Base-by-base conservation (phyloP, 2,329 filamentous ascomycete species). In the Aspergillus sp. region DNA sequence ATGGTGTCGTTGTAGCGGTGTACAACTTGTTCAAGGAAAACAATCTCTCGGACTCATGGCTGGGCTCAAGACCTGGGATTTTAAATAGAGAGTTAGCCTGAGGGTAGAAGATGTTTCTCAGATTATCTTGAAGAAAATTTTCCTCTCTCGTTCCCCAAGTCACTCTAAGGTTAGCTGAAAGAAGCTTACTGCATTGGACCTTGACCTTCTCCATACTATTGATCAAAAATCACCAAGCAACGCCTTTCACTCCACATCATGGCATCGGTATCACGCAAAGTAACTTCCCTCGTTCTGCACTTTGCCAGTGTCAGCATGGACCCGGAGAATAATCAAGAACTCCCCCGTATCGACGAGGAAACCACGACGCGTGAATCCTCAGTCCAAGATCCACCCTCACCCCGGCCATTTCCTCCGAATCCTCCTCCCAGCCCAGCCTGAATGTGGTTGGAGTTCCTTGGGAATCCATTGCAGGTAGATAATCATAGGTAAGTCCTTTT, bases 361-460 rank as follows among this genome's bases (percentile, higher is more conserved):
- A 48, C 49, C 43, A 41, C 48, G 13, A 44, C 50, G 32, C 32
- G 38, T 34, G 32, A 54, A 13, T 53, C 44, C 39, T 64, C 61
- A 2, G 62, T 63, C 12, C 59, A 66, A 50, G 64, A 66, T 52
- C 68, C 70, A 24, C 65, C 68, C 34, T 71, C 70, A 32, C 69
- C 70, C 7, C 61, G 68, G 15, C 74, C 74, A 41, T 71, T 68
- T 20, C 74, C 74, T 48, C 71, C 73, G 17, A 74, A 76, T 56
- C 74, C 74, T 20, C 74, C 74, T 39, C 74, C 74, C 43, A 76
- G 74, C 56, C 74, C 74, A 43, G 74, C 68, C 43, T 74, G 54
- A 64, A 52, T 39, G 50, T 17, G n/a, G 8, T 34, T 13, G n/a
- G 44, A 15, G 17, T 45, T 24, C 20, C 38, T 38, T 39, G 48